Evolutionary conservation across 495 filamentous ascomycete genomes (phyloP), one percentile per base, ranked within the genome.

Genomic region (Aspergillus avenaceus): DNA sequence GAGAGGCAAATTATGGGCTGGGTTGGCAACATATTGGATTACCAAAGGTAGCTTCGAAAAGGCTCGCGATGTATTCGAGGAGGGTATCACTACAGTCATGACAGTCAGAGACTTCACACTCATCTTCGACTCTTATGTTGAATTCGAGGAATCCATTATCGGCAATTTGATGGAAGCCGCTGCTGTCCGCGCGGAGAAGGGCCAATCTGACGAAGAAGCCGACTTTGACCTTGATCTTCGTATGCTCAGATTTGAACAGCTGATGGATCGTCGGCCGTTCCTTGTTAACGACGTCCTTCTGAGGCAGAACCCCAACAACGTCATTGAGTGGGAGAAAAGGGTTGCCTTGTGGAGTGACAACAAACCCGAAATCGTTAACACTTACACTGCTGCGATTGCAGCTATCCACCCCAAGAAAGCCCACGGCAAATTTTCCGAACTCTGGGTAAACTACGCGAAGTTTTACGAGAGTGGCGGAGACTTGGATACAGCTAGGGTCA

Each of bases 71-170:
- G 78, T 95, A 18, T 97, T 96, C 56, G 95, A 99, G 69, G 91
- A 97, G 70, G 95, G 91, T 38, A 89, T 97, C 54, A 96, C 88
- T 23, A 97, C 93, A 1, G 95, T 97, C 49, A 96, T 97, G 92
- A 99, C 95, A 4, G 90, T 97, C n/a, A 83, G 95, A 44, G 95
- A 99, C 70, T 99, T 99, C 59, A 95, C 92, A 0, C 79, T 97
- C 37, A 83, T 97, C 19, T 99, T 99, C 56, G 95, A 99, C 64
- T 86, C 90, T 0, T 99, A 99, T 61, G 83, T 85, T 32, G 95
- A 99, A 66, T 96, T 96, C 38, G 95, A 99, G 64, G 95, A 99
- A 69, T 91, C 91, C 0, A 87, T 97, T 59, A 97, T 97, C 52
- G 83, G 87, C 23, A 87, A 79, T 31, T 66, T 97, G 62, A 95